Percentiles rank a stretch among this genome's conserved stretches.
These are phyloP conservation scores for Stentor roeselii DNA, from an alignment of 73 alveolate genomes.

Conservation along the genomic window DNA sequence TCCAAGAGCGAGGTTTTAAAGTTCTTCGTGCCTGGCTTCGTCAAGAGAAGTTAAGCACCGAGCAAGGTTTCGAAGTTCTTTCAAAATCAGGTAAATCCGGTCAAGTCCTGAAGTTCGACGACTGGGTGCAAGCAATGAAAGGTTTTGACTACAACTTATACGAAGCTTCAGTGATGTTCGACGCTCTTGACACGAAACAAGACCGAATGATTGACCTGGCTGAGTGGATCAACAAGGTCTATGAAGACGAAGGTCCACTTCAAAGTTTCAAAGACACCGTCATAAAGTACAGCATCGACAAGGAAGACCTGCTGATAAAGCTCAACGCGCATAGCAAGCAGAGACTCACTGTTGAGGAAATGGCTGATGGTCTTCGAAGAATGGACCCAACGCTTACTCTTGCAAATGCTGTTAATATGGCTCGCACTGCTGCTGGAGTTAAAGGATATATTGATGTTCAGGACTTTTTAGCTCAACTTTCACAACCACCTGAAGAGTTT, in stretches of 20 bases:
- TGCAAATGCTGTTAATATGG: constrained; percentile 25
- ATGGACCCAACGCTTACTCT: constrained; percentile 25
- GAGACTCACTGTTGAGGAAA: background rate
- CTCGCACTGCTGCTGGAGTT: constrained; percentile 19
- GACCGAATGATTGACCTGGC: background rate
- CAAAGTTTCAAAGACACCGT: constrained; percentile 24
- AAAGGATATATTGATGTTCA: constrained; percentile 28
- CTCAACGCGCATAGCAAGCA: constrained; percentile 20
- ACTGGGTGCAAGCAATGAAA: background rate
- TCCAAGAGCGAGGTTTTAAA: background rate
- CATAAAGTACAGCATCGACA: background rate
- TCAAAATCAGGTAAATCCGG: background rate
- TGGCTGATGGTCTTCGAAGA: constrained; percentile 26
- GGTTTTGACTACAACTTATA: background rate
- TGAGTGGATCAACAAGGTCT: constrained; percentile 8
- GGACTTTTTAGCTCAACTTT: constrained; percentile 1
- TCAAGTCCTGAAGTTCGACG: background rate
- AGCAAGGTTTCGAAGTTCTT: constrained; percentile 9
- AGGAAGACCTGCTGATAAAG: constrained; percentile 8
- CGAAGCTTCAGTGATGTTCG: constrained; percentile 13
- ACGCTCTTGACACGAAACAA: constrained; percentile 4
- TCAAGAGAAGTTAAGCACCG: background rate
- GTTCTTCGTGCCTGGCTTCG: background rate
- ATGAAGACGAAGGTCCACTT: constrained; percentile 22
- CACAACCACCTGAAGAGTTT: constrained; percentile 4